A percentile compares a stretch with the other conserved stretches of the same genome.
These are phyloP conservation scores for Erysiphe neolycopersici DNA, from an alignment of 2,329 filamentous ascomycete species.

Conservation along the genomic window DNA sequence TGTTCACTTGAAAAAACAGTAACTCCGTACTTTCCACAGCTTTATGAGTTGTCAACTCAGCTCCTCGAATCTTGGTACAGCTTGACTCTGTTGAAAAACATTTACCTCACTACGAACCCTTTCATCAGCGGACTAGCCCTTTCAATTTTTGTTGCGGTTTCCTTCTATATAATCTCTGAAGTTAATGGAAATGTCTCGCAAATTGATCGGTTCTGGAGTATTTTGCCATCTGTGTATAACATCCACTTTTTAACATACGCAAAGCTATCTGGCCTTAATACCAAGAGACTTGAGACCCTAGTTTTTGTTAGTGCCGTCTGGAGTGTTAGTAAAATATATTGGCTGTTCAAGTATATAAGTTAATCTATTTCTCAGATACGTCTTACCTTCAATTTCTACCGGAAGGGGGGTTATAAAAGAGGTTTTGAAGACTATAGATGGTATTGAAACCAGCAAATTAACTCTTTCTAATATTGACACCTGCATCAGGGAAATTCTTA, in stretches of 20 bases:
- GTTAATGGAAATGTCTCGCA: slow-evolving; percentile 91
- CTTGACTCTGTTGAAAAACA: slow-evolving; percentile 31
- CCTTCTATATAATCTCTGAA: slow-evolving; percentile 56
- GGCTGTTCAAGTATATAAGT: neutral
- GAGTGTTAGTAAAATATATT: slow-evolving; percentile 33
- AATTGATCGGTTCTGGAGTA: slow-evolving; percentile 75
- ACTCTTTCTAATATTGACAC: neutral
- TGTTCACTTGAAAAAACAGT: slow-evolving; percentile 51
- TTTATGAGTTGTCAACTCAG: slow-evolving; percentile 41
- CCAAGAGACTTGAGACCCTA: slow-evolving; percentile 43
- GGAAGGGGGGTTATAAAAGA: slow-evolving; percentile 68
- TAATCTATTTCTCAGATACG: slow-evolving; percentile 26
- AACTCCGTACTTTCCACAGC: slow-evolving; percentile 43
- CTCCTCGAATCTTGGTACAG: slow-evolving; percentile 32
- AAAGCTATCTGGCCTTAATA: slow-evolving; percentile 42
- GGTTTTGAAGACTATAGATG: slow-evolving; percentile 93
- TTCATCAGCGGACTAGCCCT: slow-evolving; percentile 48
- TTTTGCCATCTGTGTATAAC: slow-evolving; percentile 69
- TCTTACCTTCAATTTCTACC: slow-evolving; percentile 90
- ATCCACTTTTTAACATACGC: slow-evolving; percentile 68
- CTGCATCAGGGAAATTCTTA: slow-evolving; percentile 36
- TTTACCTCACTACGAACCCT: slow-evolving; percentile 73
- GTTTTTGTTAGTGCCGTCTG: slow-evolving; percentile 46
- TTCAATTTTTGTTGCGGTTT: slow-evolving; percentile 38
- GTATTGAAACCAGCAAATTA: slow-evolving; percentile 13